Conservation (phyloP, 208 protist genomes). For the Herpetomonas samuelpessoai region DNA sequence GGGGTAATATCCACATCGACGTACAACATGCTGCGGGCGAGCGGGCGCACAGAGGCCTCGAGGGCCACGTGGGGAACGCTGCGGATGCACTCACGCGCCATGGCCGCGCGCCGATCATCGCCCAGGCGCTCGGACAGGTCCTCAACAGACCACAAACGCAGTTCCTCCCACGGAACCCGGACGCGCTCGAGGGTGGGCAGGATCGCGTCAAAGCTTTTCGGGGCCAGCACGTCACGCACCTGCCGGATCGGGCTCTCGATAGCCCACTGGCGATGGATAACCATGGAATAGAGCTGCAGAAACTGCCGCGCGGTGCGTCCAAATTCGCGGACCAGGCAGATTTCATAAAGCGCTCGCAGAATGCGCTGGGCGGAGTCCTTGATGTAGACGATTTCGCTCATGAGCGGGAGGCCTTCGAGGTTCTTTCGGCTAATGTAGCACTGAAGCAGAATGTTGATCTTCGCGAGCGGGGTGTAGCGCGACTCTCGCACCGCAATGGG, state of each 20-base stretch:
- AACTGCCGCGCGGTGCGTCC: constrained; percentile 93
- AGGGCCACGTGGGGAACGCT: constrained; percentile 95
- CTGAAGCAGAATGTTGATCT: constrained; percentile 99
- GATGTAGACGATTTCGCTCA: constrained; percentile 99
- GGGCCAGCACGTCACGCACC: constrained; percentile 66
- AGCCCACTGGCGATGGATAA: constrained; percentile 96
- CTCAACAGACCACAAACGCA: constrained; percentile 91
- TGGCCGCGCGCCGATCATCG: constrained; percentile 84
- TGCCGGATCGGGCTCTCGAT: constrained; percentile 94
- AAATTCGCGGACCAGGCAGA: constrained; percentile 95
- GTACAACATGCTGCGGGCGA: constrained; percentile 94
- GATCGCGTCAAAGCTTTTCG: constrained; percentile 82
- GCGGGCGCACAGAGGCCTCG: constrained; percentile 91
- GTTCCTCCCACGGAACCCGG: constrained; percentile 94
- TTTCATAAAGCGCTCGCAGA: constrained; percentile 94
- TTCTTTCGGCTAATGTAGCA: constrained; percentile 98
- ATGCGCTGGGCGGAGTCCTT: constrained; percentile 96
- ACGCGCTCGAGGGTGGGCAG: constrained; percentile 95
- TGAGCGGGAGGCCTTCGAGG: constrained; percentile 97
- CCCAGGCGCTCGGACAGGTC: constrained; percentile 94
- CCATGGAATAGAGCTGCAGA: constrained; percentile 91
- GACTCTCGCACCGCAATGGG: constrained; percentile 98
- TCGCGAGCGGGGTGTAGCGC: constrained; percentile 95
- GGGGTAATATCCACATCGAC: constrained; percentile 96
- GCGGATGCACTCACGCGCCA: constrained; percentile 90